Evolutionary conservation across 2,329 filamentous ascomycete species (phyloP), one percentile per base, ranked within the genome.

Genomic region (Aspergillus ochraceus): DNA sequence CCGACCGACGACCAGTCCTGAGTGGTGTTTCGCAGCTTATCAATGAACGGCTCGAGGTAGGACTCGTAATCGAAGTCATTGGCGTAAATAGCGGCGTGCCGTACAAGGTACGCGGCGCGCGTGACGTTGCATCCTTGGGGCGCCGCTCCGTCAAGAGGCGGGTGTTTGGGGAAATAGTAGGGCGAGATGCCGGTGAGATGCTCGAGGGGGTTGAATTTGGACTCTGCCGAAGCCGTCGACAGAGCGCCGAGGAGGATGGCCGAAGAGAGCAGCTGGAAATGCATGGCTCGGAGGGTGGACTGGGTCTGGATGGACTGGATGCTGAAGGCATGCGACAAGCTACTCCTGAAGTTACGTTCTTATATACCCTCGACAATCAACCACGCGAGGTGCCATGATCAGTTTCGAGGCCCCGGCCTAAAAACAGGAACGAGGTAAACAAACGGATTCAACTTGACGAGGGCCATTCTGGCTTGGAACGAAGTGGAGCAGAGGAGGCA

Each of bases 41-140:
- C 71, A 17, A 86, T 66, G 52, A 86, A 85, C 0, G 84, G 83
- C 66, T 83, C 79, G 22, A 86, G 83, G 64, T 85, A 86, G 45
- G 78, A 76, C 62, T 86, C 83, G 52, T 81, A 85, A 66, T 87
- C 84, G 59, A 81, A 83, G 66, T 86, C 84, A 62, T 86, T 86
- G 63, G 82, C 82, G 65, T 85, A 86, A 58, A 86, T 86, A 39
- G 84, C 84, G 0, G 84, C 84, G 64, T 86, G 84, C n/a, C 84
- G 83, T 17, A 82, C 78, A 0, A 86, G 75, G 69, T 86, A 86
- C 2, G 83, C 82, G 0, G 83, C 83, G 29, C 80, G 78, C 0
- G 77, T 79, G 1, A 81, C 74, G 0, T 77, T 79, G 70, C 84
- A 86, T 10, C 83, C 79, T 58, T 80, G 78, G 0, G 83, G 83